Base-by-base conservation (phyloP, 1,284 basidiomycete genomes). In the Porodaedalea pini region DNA sequence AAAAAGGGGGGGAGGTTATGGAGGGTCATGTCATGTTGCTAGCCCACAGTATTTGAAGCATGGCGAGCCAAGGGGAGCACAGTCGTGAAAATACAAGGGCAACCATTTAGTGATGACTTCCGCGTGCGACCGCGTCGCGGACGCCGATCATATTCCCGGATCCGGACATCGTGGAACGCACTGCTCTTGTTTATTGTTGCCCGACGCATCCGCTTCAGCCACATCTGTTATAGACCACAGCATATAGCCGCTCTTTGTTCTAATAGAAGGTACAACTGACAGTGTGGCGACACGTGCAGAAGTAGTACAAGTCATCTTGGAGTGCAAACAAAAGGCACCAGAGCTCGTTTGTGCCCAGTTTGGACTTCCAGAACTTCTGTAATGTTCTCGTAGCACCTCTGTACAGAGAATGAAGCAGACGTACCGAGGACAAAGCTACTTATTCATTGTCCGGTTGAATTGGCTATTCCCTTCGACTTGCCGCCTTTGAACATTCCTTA, bases 21-120 rank as follows among this genome's bases (percentile, higher is more conserved):
- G 36, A 31, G 29, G 48, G 27, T n/a, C 32, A 36, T 7, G 19
- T 36, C 32, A 39, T 34, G 31, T 34, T 19, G 36, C 10, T 23
- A 36, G 48, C 2, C 29, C 31, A 6, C 32, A 36, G 48, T 50
- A 50, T 50, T 36, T 50, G 25, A 50, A 39, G 23, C 23, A n/a
- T 25, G 7, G 45, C 27, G 23, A 29, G 29, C n/a, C 25, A 8
- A 37, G 21, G 36, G 48, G 31, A 36, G 13, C 15, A 8, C 13
- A 19, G 48, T 50, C 48, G 21, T 36, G 31, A 23, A 39, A 50
- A 31, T 50, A 50, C 48, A 50, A 50, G 48, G 48, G 36, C 48
- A 34, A 17, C 48, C 48, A 36, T 50, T n/a, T 47, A 47, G 45
- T 15, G 45, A 47, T 47, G 7, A 3, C n/a, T 47, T 32, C 45